phyloP scores from a whole-genome alignment of 257 asterid genomes.

The Solanum corneliomulleri region DNA sequence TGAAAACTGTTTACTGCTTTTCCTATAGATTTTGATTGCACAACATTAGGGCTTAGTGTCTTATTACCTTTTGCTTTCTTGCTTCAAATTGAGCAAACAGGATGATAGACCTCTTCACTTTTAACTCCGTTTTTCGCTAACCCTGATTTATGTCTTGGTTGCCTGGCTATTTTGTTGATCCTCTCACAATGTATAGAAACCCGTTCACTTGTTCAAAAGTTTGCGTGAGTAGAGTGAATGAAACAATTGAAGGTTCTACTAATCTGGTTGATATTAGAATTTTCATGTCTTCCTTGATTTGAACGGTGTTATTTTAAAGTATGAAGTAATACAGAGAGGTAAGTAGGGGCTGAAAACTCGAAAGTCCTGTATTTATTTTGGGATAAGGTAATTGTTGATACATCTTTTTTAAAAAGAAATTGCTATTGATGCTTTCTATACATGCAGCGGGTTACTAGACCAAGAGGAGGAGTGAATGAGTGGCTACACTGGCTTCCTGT shows the following conservation, averaged over 20 bases:
- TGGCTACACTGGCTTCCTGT: constrained; percentile 95
- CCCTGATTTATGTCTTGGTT: background rate
- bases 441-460: constrained; percentile 87
- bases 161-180: background rate
- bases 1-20: background rate
- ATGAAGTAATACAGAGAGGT: background rate
- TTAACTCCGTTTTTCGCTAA: background rate
- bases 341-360: background rate
- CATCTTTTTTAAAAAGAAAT: background rate
- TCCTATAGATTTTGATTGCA: background rate
- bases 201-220: background rate
- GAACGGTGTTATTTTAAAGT: background rate
- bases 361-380: background rate
- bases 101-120: background rate
- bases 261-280: background rate
- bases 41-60: background rate
- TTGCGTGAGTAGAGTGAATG: background rate
- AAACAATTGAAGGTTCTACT: background rate
- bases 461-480: constrained; percentile 91
- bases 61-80: background rate
- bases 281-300: background rate
- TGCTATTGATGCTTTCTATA: background rate
- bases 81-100: background rate
- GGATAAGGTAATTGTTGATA: background rate
- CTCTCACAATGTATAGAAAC: background rate